Evolutionary conservation across 192 early-diverging fungal species (phyloP).

Genomic region (Phycomyces nitens): DNA sequence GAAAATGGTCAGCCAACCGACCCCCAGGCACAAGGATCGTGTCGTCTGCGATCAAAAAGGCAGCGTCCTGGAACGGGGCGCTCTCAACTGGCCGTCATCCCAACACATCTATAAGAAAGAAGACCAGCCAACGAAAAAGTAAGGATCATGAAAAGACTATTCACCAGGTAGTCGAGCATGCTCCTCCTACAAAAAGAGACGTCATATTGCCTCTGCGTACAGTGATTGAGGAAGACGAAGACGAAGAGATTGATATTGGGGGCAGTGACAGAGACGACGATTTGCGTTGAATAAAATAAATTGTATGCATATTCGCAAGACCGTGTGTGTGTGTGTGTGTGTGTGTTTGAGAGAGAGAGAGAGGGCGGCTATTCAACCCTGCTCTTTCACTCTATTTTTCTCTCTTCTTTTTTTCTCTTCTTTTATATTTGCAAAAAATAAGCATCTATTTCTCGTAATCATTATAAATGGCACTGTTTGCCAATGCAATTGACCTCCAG

Average conservation of each 20-base stretch:
- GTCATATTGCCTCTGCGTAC: conserved; percentile 2
- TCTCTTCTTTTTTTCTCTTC: too few species aligned
- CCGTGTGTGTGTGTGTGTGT: too few species aligned
- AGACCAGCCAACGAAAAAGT: background rate
- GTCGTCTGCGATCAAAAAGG: background rate
- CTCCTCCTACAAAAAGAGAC: background rate
- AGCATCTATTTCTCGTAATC: too few species aligned
- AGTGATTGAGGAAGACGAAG: conserved; percentile 31
- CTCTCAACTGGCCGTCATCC: background rate
- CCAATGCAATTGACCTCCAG: conserved; percentile 12
- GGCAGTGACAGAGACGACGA: conserved; percentile 54
- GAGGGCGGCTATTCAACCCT: too few species aligned
- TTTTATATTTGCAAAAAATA: too few species aligned
- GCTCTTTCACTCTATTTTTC: too few species aligned
- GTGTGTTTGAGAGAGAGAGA: background rate
- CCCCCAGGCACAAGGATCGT: background rate
- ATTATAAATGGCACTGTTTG: conserved; percentile 29
- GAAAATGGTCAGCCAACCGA: background rate
- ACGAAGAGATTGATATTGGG: conserved; percentile 54
- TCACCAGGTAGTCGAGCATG: background rate
- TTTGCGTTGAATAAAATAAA: conserved; percentile 36
- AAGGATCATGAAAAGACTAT: background rate
- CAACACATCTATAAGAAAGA: background rate
- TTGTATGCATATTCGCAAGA: too few species aligned
- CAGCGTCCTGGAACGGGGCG: background rate